Evolutionary conservation across 2,329 filamentous ascomycete species (phyloP), one percentile per base, ranked within the genome.

Genomic region (Epichloe baconii): DNA sequence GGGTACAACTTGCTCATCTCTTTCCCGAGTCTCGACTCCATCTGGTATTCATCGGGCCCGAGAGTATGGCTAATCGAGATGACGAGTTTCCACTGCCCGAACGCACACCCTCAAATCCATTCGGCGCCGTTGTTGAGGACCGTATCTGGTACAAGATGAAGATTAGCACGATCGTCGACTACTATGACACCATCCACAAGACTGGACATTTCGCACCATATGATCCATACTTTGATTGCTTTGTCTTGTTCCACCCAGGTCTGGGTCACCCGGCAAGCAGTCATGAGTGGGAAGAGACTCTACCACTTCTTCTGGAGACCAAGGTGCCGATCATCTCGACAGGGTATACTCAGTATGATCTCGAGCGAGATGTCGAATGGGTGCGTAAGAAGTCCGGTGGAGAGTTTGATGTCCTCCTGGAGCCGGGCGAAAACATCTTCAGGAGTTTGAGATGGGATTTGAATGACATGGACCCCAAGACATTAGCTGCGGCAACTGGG

Each of bases 191-290:
- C 2, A 80, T 98, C 59, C 91, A 98, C 71, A 82, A 89, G 65
- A 86, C 91, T 0, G 85, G 88, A 46, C 79, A 90, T 64, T 98
- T 97, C 71, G 82, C 86, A 52, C 93, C 94, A 0, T 96, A 94
- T 64, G 93, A 98, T 64, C 93, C 93, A 1, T 98, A 98, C 71
- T 95, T 98, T 67, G 93, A 98, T 73, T 93, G 87, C 68, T 95
- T 98, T 64, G 83, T 98, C 62, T 78, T 96, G 48, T 98, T 97
- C 76, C 94, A 98, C 63, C 94, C 94, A 0, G 94, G 94, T 8
- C 78, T 98, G 17, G 94, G 93, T 12, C 93, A 98, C 66, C 90
- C 94, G 0, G 88, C 90, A 14, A 91, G 85, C 62, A 87, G 86
- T 49, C 87, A 95, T 61, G 93, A 98, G 67, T 98, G 94, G 93